These are phyloP conservation scores for Cymbidium sinense DNA, from an alignment of 106 monocot genomes.

Conservation along the genomic window DNA sequence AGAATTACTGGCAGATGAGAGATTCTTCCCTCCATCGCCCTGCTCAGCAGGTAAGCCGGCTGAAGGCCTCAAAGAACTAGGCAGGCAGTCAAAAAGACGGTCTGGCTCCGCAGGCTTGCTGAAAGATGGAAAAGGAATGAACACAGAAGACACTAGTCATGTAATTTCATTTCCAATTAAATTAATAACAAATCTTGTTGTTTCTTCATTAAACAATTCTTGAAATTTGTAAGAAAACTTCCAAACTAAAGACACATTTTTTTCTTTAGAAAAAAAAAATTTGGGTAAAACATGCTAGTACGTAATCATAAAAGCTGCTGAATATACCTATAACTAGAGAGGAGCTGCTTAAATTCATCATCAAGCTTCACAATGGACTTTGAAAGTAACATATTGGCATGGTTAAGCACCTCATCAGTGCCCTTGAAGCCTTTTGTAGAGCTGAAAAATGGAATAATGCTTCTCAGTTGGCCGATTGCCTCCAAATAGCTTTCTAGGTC, in stretches of 20 bases:
- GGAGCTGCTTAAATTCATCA: conserved; percentile 67
- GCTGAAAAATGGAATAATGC: conserved; percentile 45
- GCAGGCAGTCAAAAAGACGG: conserved; percentile 64
- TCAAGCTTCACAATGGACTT: conserved; percentile 66
- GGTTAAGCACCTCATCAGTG: conserved; percentile 62
- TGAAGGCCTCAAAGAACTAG: conserved; percentile 52
- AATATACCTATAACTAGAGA: conserved; percentile 52
- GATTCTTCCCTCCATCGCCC: conserved; percentile 30
- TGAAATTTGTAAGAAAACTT: neutral
- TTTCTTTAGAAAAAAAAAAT: neutral
- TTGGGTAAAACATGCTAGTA: neutral
- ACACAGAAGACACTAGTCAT: neutral
- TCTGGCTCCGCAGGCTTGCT: conserved; percentile 84
- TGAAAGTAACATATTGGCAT: conserved; percentile 49
- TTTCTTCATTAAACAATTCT: neutral
- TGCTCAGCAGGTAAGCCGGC: conserved; percentile 23
- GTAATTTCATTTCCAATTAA: neutral
- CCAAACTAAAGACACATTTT: neutral
- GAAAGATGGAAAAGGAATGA: conserved; percentile 18
- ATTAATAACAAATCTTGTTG: neutral
- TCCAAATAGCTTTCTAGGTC: conserved; percentile 72
- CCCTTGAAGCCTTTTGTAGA: conserved; percentile 55
- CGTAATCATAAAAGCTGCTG: neutral
- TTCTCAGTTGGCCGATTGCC: conserved; percentile 61
- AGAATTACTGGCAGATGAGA: conserved; percentile 15